Evolutionary conservation across 2,329 filamentous ascomycete species (phyloP).

Genomic region (Colletotrichum lupini): DNA sequence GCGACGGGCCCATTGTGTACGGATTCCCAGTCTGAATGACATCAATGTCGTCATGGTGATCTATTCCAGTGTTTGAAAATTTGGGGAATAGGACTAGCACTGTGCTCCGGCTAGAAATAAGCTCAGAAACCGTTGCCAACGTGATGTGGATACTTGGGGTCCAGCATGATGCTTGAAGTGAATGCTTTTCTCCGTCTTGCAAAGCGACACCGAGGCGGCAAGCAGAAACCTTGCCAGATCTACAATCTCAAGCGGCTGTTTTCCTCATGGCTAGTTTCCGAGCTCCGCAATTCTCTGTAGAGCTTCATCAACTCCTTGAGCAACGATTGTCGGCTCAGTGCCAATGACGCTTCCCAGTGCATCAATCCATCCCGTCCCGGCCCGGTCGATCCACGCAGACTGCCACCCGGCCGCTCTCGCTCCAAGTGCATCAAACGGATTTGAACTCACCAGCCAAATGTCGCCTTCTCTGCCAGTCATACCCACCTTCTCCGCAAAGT

Average conservation of each 20-base stretch:
- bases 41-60: neutral
- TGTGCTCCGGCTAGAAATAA: neutral
- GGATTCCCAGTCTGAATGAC: neutral
- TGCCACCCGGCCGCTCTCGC: conserved; percentile 70
- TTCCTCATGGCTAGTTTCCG: neutral
- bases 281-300: conserved; percentile 49
- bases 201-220: neutral
- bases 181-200: neutral
- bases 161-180: neutral
- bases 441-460: conserved; percentile 77
- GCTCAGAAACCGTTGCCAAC: neutral
- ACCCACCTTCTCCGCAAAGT: conserved; percentile 64
- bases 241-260: neutral
- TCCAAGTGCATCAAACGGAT: conserved; percentile 79
- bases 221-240: neutral
- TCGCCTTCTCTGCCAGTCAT: conserved; percentile 56
- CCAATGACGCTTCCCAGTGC: conserved; percentile 59
- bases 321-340: conserved; percentile 64
- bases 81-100: neutral
- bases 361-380: conserved; percentile 73
- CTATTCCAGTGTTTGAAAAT: neutral
- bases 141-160: neutral
- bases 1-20: neutral
- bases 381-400: conserved; percentile 75
- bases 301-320: conserved; percentile 67